Evolutionary conservation across 805 yeast species (phyloP).

Genomic region (Wickerhamomyces sydowiorum): DNA sequence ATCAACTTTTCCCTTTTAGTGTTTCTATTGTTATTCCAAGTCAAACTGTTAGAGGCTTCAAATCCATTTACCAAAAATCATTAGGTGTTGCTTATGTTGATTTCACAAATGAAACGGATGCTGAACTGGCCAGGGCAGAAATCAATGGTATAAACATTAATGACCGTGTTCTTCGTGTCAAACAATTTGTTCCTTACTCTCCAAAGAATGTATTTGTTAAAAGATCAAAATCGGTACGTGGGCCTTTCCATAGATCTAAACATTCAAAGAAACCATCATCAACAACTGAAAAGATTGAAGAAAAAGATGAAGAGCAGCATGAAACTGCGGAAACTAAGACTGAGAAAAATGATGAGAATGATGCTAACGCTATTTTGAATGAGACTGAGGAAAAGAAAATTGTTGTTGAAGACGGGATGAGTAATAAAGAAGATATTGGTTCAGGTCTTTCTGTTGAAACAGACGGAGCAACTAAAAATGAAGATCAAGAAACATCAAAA

Average conservation of each 20-base stretch:
- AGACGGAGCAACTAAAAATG: not conserved
- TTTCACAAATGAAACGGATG: conserved; percentile 59
- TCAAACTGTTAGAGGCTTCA: conserved; percentile 42
- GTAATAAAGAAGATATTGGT: not conserved
- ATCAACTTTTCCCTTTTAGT: conserved; percentile 9
- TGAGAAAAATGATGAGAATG: not conserved
- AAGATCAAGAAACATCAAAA: conserved; percentile 23
- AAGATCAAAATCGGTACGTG: conserved; percentile 10
- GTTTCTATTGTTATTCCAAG: conserved; percentile 46
- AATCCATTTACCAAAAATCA: conserved; percentile 35
- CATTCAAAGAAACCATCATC: not conserved
- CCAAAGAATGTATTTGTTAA: conserved; percentile 20
- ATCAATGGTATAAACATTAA: conserved; percentile 56
- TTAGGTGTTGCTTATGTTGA: conserved; percentile 81
- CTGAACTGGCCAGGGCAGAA: conserved; percentile 55
- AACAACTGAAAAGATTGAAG: too few species aligned
- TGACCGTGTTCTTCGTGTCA: conserved; percentile 34
- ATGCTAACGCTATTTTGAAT: not conserved
- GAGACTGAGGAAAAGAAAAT: not conserved
- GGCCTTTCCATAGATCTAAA: not conserved
- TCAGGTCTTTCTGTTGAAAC: not conserved
- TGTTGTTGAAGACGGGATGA: not conserved
- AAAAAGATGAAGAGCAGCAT: not conserved
- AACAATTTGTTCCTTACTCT: conserved; percentile 37
- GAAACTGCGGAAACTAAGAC: not conserved